phyloP scores from a whole-genome alignment of 140 eudicot species.

The Stevia rebaudiana region DNA sequence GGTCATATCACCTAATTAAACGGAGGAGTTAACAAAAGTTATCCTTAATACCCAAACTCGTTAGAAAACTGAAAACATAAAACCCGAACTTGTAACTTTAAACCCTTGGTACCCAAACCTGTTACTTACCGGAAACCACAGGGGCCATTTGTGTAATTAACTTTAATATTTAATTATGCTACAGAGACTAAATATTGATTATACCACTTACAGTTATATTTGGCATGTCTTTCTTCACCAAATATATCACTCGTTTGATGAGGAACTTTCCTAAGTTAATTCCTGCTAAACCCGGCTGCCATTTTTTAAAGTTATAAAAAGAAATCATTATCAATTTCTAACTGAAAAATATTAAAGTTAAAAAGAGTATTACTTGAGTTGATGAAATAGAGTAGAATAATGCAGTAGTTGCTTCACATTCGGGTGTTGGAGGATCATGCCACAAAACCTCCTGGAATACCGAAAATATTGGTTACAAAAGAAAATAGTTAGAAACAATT shows the following conservation, averaged over 20 bases:
- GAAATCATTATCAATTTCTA: slow-evolving; percentile 2
- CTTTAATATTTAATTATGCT: not conserved
- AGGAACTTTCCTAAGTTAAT: slow-evolving; percentile 92
- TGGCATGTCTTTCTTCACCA: slow-evolving; percentile 88
- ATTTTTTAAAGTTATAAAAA: slow-evolving; percentile 16
- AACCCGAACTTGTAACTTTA: too few species aligned
- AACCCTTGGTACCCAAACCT: too few species aligned
- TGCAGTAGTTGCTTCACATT: slow-evolving; percentile 87
- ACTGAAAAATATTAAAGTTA: not conserved
- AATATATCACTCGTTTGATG: slow-evolving; percentile 85
- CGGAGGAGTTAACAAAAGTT: too few species aligned
- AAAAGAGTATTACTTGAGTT: slow-evolving; percentile 49
- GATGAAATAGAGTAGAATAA: slow-evolving; percentile 93
- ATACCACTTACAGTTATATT: slow-evolving; percentile 58
- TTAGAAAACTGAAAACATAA: too few species aligned
- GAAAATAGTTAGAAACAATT: slow-evolving; percentile 3
- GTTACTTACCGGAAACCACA: too few species aligned
- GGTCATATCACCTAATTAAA: too few species aligned
- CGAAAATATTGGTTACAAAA: not conserved
- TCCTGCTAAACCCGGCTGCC: slow-evolving; percentile 97
- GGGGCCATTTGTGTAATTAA: too few species aligned
- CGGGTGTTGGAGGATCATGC: slow-evolving; percentile 94
- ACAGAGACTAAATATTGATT: not conserved
- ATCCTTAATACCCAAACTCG: too few species aligned
- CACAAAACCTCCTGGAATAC: slow-evolving; percentile 76